Percentiles rank a stretch among this genome's conserved stretches.
phyloP scores from a whole-genome alignment of 306 rosid species.

The Prosopis cineraria region DNA sequence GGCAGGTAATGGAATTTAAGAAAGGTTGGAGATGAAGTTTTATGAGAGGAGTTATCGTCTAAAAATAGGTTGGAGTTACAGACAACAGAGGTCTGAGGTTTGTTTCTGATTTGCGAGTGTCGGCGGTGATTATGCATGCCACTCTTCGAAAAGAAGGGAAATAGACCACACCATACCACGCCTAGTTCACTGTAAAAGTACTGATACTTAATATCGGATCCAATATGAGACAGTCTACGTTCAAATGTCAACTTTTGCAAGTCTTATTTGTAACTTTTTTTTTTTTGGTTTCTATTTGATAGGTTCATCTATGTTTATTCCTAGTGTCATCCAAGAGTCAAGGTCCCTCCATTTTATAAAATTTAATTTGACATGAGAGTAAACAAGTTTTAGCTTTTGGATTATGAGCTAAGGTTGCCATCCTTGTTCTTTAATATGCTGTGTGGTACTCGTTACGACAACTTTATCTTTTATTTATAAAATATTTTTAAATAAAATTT shows the following conservation, averaged over 20 bases:
- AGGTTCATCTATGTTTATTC: not conserved
- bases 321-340: not conserved
- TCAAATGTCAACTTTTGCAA: not conserved
- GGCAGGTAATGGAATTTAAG: conserved; percentile 63
- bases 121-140: conserved; percentile 17
- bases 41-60: not conserved
- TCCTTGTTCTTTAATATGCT: not conserved
- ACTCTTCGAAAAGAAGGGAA: not conserved
- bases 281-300: not conserved
- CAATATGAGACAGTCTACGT: not conserved
- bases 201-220: not conserved
- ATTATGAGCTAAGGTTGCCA: not conserved
- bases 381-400: not conserved
- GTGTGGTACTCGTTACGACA: too few species aligned
- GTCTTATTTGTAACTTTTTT: not conserved
- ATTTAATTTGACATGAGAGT: not conserved
- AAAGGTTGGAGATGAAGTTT: conserved; percentile 3
- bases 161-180: not conserved
- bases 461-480: too few species aligned
- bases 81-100: not conserved
- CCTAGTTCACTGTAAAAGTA: not conserved
- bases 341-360: not conserved
- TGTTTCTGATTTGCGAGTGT: conserved; percentile 18
- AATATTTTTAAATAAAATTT: too few species aligned
- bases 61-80: not conserved